Conservation (phyloP, 495 filamentous ascomycete genomes). For the Talaromyces ruber region DNA sequence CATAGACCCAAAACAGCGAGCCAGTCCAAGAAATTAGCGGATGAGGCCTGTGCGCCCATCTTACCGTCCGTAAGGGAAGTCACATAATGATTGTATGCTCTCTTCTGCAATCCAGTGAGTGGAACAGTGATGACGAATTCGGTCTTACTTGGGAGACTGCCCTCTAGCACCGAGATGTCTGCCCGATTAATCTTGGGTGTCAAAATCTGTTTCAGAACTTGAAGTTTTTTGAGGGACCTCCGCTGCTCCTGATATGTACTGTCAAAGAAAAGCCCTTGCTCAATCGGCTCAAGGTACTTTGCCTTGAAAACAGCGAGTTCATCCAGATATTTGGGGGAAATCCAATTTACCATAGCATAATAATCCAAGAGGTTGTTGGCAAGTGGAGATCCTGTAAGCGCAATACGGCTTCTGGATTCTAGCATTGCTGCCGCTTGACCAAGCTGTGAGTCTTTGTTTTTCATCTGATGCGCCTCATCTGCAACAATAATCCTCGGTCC, state of each 20-base stretch:
- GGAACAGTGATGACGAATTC: slow-evolving; percentile 76
- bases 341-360: slow-evolving; percentile 81
- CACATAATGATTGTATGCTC: slow-evolving; percentile 56
- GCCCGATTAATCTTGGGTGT: slow-evolving; percentile 71
- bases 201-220: slow-evolving; percentile 62
- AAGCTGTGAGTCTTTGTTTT: slow-evolving; percentile 49
- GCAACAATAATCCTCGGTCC: slow-evolving; percentile 69
- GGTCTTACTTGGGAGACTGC: slow-evolving; percentile 59
- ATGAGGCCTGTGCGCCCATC: slow-evolving; percentile 10
- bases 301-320: slow-evolving; percentile 52
- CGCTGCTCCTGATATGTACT: slow-evolving; percentile 46
- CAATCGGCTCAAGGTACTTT: slow-evolving; percentile 65
- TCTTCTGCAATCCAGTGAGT: slow-evolving; percentile 55
- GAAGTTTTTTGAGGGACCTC: slow-evolving; percentile 53
- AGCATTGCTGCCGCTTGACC: slow-evolving; percentile 46
- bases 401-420: slow-evolving; percentile 64
- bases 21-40: slow-evolving; percentile 39
- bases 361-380: slow-evolving; percentile 79
- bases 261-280: slow-evolving; percentile 57
- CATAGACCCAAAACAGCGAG: slow-evolving; percentile 51
- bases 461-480: slow-evolving; percentile 81
- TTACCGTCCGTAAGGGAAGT: slow-evolving; percentile 17
- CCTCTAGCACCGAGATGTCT: slow-evolving; percentile 56
- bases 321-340: slow-evolving; percentile 70
- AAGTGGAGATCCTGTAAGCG: slow-evolving; percentile 79